Evolutionary conservation across 129 eudicot species (phyloP), one percentile per base, ranked within the genome.

Genomic region (Silybum marianum): DNA sequence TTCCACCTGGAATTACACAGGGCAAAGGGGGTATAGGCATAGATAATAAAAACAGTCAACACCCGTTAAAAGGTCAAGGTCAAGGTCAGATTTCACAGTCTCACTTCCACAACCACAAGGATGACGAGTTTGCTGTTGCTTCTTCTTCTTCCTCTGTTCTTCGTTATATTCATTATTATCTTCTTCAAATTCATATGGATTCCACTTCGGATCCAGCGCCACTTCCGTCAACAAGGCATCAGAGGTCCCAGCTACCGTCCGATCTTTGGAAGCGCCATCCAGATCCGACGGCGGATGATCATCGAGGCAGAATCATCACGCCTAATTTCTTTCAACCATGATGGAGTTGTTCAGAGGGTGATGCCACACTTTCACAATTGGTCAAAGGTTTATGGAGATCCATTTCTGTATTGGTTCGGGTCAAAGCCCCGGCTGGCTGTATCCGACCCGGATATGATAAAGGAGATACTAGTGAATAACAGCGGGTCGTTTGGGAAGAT

Each of bases 361-460:
- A 83, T 87, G 84, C 98, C 98, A 46, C 92, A 92, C 58, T 90
- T 87, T 22, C 39, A 75, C 80, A 87, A 87, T 36, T 94, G 97
- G 98, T 92, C 98, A 21, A 89, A 71, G 84, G 80, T 79, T 0
- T 88, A 94, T 34, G 97, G 98, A 24, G 90, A 85, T 72, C 83
- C 80, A 28, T 90, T 94, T 60, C 74, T 94, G 60, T 92, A 90
- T 39, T 94, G 98, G 98, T 94, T 94, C 73, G 98, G 98, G 75
- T 74, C 92, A 6, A 89, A 69, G 73, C 89, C 92, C 34, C 69
- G 93, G 26, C 22, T 94, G 73, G 98, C 96, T 16, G 10, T 92
- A 5, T 83, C 91, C 22, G 97, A 94, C 39, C 97, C 96, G 63
- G 92, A 84, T 21, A 69, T 94, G 88, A 85, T 94, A 2, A 94